Base-by-base conservation (phyloP, 2,329 filamentous ascomycete species). In the Calonectria honghensis region DNA sequence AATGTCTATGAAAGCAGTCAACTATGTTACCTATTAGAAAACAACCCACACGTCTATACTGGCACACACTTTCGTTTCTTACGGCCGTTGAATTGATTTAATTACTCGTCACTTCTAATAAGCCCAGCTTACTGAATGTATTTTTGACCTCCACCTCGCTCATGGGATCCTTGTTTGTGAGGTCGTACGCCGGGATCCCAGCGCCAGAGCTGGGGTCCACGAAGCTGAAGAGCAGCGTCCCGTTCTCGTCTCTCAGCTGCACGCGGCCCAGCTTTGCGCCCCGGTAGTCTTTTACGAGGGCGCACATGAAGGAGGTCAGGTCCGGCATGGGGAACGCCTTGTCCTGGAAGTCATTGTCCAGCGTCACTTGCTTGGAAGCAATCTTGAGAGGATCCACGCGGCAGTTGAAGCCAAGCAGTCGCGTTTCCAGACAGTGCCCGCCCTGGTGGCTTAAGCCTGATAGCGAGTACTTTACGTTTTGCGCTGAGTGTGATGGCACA, bases 371-470 rank as follows among this genome's bases (percentile, higher is more conserved):
- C 18, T 57, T 48, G 48, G 72, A 75, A 45, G 77, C 80, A 27
- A 80, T 79, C 20, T 71, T 75, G 6, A 73, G 37, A 7, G 79
- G 78, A 1, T 80, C 75, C 37, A 75, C 78, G 16, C 72, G 76
- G 32, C 78, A 79, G 77, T 80, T 80, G 65, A 80, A 80, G 20
- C 79, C 79, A 1, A 80, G 61, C 16, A 79, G 73, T 31, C 78
- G 64, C 18, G 72, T 79, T 54, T 76, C 79, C 32, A 81, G 39
- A 9, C 68, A 73, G 18, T 70, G 51, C 0, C 77, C 76, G 48
- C 79, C 78, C 6, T 72, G 27, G 6, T 72, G 35, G 27, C 72
- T 68, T 20, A 80, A 64, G 4, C 77, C 78, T 6, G 67, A 24
- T 20, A 75, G 50, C 10, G 74, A 75, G 66, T 80, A 80, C 24